phyloP scores from a whole-genome alignment of 257 asterid genomes.

The Thymus mandschuricus region DNA sequence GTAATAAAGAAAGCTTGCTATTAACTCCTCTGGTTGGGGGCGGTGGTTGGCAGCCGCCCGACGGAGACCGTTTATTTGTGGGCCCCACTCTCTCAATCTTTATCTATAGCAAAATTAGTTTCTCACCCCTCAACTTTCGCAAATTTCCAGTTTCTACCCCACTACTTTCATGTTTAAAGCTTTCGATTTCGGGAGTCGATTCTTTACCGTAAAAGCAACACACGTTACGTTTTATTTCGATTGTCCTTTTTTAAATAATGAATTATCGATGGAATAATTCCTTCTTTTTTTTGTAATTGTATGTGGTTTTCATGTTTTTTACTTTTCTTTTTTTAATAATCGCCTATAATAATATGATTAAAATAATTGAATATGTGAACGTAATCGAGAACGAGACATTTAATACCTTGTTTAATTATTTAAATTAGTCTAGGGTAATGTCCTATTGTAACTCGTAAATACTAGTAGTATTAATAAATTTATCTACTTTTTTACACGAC shows the following conservation, averaged over 20 bases:
- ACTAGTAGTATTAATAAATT: background rate
- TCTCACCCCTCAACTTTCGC: background rate
- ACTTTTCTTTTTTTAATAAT: no score
- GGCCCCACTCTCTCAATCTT: constrained; percentile 32
- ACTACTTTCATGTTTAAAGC: no score
- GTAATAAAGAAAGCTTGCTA: constrained; percentile 24
- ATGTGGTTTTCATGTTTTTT: background rate
- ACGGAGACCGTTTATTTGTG: constrained; percentile 33
- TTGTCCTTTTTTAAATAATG: no score
- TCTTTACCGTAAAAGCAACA: no score
- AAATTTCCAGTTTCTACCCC: background rate
- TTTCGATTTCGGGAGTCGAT: no score
- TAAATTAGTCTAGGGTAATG: background rate
- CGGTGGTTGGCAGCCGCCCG: constrained; percentile 58
- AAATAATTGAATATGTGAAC: background rate
- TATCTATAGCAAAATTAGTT: background rate
- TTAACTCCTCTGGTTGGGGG: constrained; percentile 30
- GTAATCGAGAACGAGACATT: background rate
- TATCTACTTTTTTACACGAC: constrained; percentile 6
- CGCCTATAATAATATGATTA: background rate
- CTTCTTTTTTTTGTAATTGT: background rate
- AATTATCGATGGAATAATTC: background rate
- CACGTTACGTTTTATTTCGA: no score
- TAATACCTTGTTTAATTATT: background rate
- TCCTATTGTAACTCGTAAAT: background rate